Evolutionary conservation across 192 early-diverging fungal genomes (phyloP), one percentile per base, ranked within the genome.

Genomic region (Obelidium mucronatum): DNA sequence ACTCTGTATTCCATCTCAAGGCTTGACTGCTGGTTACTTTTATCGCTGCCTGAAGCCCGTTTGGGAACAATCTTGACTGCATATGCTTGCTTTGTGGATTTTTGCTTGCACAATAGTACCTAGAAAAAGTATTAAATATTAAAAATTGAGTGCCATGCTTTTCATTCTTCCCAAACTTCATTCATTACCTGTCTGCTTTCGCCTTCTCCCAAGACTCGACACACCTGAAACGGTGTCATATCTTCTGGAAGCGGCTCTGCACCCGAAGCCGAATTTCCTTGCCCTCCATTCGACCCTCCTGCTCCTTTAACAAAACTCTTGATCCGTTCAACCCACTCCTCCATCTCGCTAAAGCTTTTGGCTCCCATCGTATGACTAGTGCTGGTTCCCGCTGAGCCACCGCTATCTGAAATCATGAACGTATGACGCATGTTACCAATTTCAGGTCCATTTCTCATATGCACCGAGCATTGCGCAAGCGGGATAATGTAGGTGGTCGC

Each of bases 1-100:
- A 89, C 85, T n/a, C 67, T 63, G 5, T 44, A 59, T 68, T 87
- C 86, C 58, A 73, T 76, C 67, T 60, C 26, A 26, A 48, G 44
- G 44, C 44, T 48, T 48, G 44, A 6, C 8, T 19, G 8, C n/a
- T n/a, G n/a, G 44, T 19, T 48, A 6, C 19, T 19, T 48, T 48
- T 48, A 15, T 6, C 19, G 11, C 11, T 6, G 8, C 11, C 11
- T 15, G 8, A 15, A 0, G 19, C 11, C 0, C 19, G 8, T 48
- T 48, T 48, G 19, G 44, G 44, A 31, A 86, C 68, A 33, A 86
- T 84, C 78, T 86, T 86, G 71, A 85, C 85, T n/a, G 86, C 83
- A 71, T 77, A 87, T 26, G 80, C 83, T 53, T 83, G 78, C n/a
- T 76, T 63, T n/a, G 86, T 82, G 1, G 81, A 79, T 40, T 79